Evolutionary conservation across 495 filamentous ascomycete species (phyloP).

Genomic region (Aspergillus bridgeri): DNA sequence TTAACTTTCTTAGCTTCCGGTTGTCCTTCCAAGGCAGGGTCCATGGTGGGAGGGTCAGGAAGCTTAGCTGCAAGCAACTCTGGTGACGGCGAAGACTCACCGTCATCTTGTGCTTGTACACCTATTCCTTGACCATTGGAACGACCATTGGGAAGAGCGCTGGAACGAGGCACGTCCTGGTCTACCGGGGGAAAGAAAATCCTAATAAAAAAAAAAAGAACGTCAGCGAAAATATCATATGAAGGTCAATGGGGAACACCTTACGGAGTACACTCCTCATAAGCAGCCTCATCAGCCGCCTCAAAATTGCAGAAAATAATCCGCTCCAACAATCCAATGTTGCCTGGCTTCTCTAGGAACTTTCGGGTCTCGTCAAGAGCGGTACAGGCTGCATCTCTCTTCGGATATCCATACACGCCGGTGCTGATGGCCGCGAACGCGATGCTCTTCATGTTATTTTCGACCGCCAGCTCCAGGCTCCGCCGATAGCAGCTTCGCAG

Average conservation of each 20-base stretch:
- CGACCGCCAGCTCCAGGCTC: conserved; percentile 69
- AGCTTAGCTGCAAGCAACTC: conserved; percentile 24
- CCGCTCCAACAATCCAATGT: conserved; percentile 55
- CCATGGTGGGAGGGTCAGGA: conserved; percentile 28
- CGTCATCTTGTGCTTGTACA: conserved; percentile 9
- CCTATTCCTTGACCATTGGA: conserved; percentile 2
- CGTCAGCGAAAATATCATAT: not conserved
- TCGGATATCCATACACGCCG: conserved; percentile 87
- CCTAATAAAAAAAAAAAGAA: conserved; percentile 16
- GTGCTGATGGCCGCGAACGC: conserved; percentile 85
- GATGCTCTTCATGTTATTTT: conserved; percentile 62
- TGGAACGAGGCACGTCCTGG: conserved; percentile 17
- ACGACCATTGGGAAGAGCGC: too few relatives aligned
- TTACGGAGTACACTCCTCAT: conserved; percentile 69
- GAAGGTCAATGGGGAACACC: conserved; percentile 24
- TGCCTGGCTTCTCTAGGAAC: conserved; percentile 61
- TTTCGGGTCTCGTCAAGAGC: conserved; percentile 66
- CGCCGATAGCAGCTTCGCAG: conserved; percentile 70
- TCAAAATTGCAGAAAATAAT: conserved; percentile 82
- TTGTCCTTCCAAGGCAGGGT: conserved; percentile 23
- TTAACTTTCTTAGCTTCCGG: conserved; percentile 32
- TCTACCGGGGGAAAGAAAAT: conserved; percentile 31
- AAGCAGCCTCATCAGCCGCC: conserved; percentile 70
- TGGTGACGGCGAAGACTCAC: conserved; percentile 23
- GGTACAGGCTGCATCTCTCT: conserved; percentile 60